Percentiles rank a stretch among this genome's conserved stretches.
These are phyloP conservation scores for Thielaviopsis ethacetica DNA, from an alignment of 2,329 filamentous ascomycete genomes.

Conservation along the genomic window DNA sequence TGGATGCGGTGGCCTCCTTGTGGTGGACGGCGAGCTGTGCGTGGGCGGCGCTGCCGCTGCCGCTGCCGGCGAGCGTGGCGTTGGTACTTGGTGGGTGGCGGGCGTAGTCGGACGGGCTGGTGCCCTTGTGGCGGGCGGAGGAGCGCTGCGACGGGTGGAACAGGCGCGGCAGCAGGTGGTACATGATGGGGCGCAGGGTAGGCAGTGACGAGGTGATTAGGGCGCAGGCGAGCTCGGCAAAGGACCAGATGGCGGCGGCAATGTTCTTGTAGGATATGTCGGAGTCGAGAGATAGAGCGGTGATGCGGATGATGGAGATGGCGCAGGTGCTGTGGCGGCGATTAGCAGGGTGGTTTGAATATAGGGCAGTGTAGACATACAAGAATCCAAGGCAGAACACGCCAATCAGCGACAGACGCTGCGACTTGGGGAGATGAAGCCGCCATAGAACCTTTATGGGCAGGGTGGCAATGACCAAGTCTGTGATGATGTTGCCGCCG, in stretches of 20 bases:
- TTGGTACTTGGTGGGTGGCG: not conserved
- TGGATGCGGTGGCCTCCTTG: not conserved
- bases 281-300: constrained; percentile 13
- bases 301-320: constrained; percentile 16
- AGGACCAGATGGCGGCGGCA: constrained; percentile 16
- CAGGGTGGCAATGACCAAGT: constrained; percentile 12
- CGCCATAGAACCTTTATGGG: constrained; percentile 13
- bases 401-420: constrained; percentile 13
- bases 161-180: constrained; percentile 16
- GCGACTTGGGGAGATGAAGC: constrained; percentile 13
- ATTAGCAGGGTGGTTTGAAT: not conserved
- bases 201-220: constrained; percentile 15
- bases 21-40: not conserved
- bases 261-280: constrained; percentile 17
- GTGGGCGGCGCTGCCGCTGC: too few species aligned
- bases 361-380: constrained; percentile 3
- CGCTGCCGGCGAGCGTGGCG: not conserved
- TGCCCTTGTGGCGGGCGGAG: not conserved
- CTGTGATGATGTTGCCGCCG: constrained; percentile 13
- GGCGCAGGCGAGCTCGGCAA: constrained; percentile 15
- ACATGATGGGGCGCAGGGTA: constrained; percentile 16
- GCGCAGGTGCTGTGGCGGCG: constrained; percentile 14
- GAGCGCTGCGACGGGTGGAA: constrained; percentile 8
- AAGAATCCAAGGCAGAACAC: constrained; percentile 15
- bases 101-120: not conserved